Conservation (phyloP, 345 rosid species). For the Bruguiera parviflora region DNA sequence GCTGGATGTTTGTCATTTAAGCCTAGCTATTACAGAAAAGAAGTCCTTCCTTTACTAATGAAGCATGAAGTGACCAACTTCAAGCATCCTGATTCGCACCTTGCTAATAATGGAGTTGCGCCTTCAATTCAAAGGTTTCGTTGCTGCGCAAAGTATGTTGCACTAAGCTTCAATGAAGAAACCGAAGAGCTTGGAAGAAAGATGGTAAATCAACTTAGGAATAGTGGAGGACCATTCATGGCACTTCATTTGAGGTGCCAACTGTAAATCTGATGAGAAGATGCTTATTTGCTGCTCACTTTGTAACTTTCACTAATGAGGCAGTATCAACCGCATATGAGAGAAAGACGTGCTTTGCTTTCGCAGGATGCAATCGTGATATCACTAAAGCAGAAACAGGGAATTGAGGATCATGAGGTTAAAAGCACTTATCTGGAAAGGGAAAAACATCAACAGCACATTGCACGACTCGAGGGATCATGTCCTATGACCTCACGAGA, state of each 20-base stretch:
- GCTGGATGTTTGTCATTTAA: neutral
- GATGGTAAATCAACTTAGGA: conserved; percentile 42
- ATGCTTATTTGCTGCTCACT: neutral
- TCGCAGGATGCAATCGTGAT: conserved; percentile 66
- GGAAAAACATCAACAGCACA: conserved; percentile 47
- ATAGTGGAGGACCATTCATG: conserved; percentile 36
- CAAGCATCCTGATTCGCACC: conserved; percentile 54
- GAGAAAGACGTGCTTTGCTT: conserved; percentile 83
- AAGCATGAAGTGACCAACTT: conserved; percentile 51
- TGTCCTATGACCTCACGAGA: conserved; percentile 81
- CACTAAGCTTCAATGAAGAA: conserved; percentile 43
- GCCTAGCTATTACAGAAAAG: conserved; percentile 53
- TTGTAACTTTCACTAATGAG: neutral
- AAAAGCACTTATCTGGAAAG: conserved; percentile 47
- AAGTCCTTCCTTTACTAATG: conserved; percentile 38
- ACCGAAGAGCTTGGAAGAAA: conserved; percentile 46
- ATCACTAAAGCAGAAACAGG: conserved; percentile 39
- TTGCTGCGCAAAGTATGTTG: conserved; percentile 64
- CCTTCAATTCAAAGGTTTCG: conserved; percentile 58
- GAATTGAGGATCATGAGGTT: conserved; percentile 48
- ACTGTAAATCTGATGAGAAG: neutral
- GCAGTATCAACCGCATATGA: conserved; percentile 35
- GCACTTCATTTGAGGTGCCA: conserved; percentile 71
- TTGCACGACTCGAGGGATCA: conserved; percentile 35
- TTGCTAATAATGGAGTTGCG: conserved; percentile 54